These are phyloP conservation scores for Pseudogymnoascus sp. DNA, from an alignment of 2,329 filamentous ascomycete genomes.

Conservation along the genomic window DNA sequence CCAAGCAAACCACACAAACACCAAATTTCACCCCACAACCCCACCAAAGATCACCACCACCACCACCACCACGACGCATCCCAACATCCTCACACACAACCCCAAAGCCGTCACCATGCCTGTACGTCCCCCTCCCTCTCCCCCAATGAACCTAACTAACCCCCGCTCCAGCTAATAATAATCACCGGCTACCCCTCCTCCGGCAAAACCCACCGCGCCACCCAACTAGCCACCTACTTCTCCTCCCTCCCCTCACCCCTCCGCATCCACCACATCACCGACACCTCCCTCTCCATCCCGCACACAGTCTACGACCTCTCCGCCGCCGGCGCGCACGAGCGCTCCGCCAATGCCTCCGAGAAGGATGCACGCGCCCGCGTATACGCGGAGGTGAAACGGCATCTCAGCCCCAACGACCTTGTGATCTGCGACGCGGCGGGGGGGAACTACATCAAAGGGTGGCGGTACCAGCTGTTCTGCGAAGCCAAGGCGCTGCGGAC, in stretches of 20 bases:
- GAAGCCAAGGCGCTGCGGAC: conserved; percentile 74
- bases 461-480: conserved; percentile 78
- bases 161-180: conserved; percentile 49
- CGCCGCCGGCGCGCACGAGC: conserved; percentile 46
- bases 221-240: conserved; percentile 59
- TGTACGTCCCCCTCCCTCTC: not conserved
- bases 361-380: conserved; percentile 73
- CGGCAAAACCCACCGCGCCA: conserved; percentile 58
- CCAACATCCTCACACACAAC: not conserved
- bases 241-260: conserved; percentile 45
- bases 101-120: not conserved
- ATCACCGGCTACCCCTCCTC: conserved; percentile 59
- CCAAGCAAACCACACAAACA: not conserved
- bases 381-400: conserved; percentile 70
- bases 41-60: conserved; percentile 1
- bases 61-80: not conserved
- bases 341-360: conserved; percentile 65
- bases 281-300: conserved; percentile 60
- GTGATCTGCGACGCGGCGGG: conserved; percentile 61
- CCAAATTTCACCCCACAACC: not conserved
- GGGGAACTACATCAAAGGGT: conserved; percentile 84
- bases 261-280: conserved; percentile 65
- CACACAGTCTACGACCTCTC: conserved; percentile 64
- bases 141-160: not conserved
- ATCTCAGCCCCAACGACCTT: conserved; percentile 62